A percentile compares a stretch with the other conserved stretches of the same genome.
Conservation (phyloP, 805 yeast genomes). For the Nakazawaea wyomingensis region DNA sequence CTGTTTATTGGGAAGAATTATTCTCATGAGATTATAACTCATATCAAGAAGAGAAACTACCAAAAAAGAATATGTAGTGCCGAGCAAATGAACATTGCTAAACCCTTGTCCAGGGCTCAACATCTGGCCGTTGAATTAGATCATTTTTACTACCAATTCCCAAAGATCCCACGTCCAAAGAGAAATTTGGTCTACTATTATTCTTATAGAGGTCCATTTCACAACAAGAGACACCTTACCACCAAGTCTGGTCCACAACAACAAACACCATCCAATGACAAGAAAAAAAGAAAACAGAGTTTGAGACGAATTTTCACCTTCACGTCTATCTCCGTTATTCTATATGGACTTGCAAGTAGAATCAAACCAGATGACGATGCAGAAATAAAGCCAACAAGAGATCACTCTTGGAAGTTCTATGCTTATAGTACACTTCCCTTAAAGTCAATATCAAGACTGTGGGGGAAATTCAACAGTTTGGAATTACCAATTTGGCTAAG, state of each 20-base stretch:
- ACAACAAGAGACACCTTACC: slow-evolving; percentile 22
- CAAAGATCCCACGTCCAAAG: slow-evolving; percentile 54
- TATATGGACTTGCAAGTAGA: slow-evolving; percentile 49
- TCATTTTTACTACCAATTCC: slow-evolving; percentile 35
- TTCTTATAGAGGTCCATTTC: slow-evolving; percentile 19
- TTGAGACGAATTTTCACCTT: slow-evolving; percentile 50
- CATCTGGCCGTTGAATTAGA: slow-evolving; percentile 10
- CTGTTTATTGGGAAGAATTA: not conserved
- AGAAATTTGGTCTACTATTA: slow-evolving; percentile 48
- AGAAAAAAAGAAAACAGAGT: slow-evolving; percentile 26
- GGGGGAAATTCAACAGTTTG: slow-evolving; percentile 89
- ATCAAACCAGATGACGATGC: slow-evolving; percentile 27
- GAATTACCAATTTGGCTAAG: slow-evolving; percentile 86
- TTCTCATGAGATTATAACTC: slow-evolving; percentile 4
- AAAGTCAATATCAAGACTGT: slow-evolving; percentile 82
- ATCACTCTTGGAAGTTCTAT: slow-evolving; percentile 80
- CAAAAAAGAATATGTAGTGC: slow-evolving; percentile 11
- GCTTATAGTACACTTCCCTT: slow-evolving; percentile 88
- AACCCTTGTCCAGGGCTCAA: slow-evolving; percentile 12
- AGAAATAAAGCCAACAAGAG: slow-evolving; percentile 43
- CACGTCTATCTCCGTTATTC: slow-evolving; percentile 45
- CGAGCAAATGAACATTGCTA: slow-evolving; percentile 12
- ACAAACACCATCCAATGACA: slow-evolving; percentile 8
- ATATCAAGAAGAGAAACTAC: slow-evolving; percentile 11
- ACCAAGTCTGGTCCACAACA: slow-evolving; percentile 20